Evolutionary conservation across 2,329 filamentous ascomycete species (phyloP).

Genomic region (Microsporum ferrugineum): DNA sequence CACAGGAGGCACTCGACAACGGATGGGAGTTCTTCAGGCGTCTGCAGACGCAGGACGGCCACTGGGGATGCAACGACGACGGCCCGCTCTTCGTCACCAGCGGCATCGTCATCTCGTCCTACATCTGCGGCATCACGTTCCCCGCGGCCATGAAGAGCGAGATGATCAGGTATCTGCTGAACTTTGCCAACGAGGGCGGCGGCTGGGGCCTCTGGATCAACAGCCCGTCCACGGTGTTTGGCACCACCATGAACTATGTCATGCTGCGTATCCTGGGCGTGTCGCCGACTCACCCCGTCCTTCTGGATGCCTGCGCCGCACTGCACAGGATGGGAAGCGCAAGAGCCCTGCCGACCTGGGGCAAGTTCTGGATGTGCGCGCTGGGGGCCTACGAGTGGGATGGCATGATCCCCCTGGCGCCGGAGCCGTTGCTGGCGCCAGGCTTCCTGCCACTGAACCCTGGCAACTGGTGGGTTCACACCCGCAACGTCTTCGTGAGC

Average conservation of each 20-base stretch:
- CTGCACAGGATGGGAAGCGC: constrained; percentile 3
- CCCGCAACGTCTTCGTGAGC: neutral
- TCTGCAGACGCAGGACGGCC: neutral
- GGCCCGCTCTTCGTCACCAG: constrained; percentile 5
- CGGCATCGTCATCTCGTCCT: constrained; percentile 5
- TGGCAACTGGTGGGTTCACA: constrained; percentile 8
- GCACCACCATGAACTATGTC: constrained; percentile 3
- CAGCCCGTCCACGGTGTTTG: neutral
- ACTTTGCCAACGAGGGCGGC: constrained; percentile 1
- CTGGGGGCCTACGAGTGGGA: constrained; percentile 7
- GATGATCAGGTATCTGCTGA: neutral
- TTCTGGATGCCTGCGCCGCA: neutral
- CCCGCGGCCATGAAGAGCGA: neutral
- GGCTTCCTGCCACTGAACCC: constrained; percentile 2
- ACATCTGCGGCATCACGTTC: neutral
- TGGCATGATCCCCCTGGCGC: neutral
- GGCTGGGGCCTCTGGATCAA: constrained; percentile 4
- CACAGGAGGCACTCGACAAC: constrained; percentile 5
- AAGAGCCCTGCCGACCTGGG: neutral
- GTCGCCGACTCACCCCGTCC: neutral
- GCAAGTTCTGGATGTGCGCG: constrained; percentile 8
- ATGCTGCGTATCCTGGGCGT: neutral
- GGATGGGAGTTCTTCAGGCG: constrained; percentile 4
- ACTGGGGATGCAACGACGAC: constrained; percentile 7
- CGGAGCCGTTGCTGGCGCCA: constrained; percentile 5